A percentile compares a stretch with the other conserved stretches of the same genome.
phyloP scores from a whole-genome alignment of 805 yeast species.

The Saccharomycopsis selenospora region DNA sequence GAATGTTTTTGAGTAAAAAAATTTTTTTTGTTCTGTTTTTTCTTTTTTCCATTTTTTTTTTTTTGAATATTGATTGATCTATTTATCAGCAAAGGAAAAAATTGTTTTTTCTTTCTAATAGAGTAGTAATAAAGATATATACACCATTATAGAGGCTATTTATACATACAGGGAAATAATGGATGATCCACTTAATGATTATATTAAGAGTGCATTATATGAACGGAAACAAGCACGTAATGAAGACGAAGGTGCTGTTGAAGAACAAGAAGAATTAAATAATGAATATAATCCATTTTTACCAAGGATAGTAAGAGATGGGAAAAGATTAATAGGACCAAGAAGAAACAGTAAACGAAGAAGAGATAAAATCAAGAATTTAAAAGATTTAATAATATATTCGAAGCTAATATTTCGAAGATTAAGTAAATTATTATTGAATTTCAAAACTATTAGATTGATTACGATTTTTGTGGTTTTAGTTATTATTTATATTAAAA shows the following conservation, averaged over 20 bases:
- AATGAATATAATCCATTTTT: not conserved
- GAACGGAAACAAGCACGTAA: not conserved
- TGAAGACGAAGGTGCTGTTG: not conserved
- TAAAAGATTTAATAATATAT: not conserved
- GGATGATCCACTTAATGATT: not conserved
- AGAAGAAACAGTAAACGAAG: no score
- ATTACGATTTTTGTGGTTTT: conserved; percentile 4
- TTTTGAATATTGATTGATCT: no score
- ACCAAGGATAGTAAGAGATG: not conserved
- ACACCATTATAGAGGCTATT: no score
- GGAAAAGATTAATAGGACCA: not conserved
- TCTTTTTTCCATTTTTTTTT: no score
- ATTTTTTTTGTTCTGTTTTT: no score
- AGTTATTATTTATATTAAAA: conserved; percentile 5
- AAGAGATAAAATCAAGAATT: not conserved
- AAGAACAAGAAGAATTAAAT: no score
- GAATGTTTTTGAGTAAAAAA: no score
- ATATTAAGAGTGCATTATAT: conserved; percentile 1
- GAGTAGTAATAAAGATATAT: no score
- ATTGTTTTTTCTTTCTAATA: no score
- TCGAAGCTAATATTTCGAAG: not conserved
- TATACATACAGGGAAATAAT: no score
- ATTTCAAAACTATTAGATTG: not conserved
- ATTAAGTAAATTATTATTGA: not conserved
- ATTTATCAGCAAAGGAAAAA: no score